These are phyloP conservation scores for Amoebophrya sp. DNA, from an alignment of 169 alveolate genomes.

Conservation along the genomic window DNA sequence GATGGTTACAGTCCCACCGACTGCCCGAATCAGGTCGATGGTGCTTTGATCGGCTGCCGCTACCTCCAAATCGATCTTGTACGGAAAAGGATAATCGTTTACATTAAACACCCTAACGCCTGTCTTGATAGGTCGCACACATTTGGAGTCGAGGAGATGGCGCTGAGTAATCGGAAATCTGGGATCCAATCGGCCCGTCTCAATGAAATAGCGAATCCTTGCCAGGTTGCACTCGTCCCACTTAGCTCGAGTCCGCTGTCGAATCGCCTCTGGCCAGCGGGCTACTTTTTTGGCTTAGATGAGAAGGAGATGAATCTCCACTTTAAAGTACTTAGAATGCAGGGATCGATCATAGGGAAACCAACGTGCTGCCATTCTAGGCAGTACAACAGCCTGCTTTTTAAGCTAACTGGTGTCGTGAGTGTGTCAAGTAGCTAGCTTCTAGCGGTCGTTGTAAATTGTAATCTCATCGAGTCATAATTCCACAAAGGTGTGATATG, in stretches of 20 bases:
- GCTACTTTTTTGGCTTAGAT: no score
- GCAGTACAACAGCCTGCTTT: no score
- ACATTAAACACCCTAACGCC: conserved; percentile 72
- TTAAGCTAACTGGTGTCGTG: no score
- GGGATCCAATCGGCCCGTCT: conserved; percentile 67
- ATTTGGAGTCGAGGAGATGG: conserved; percentile 69
- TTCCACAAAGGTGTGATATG: no score
- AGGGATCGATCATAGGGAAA: no score
- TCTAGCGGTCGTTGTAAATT: no score
- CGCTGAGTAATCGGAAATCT: conserved; percentile 74
- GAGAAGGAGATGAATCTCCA: no score
- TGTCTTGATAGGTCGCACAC: conserved; percentile 57
- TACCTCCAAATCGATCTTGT: conserved; percentile 69
- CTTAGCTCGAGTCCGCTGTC: not conserved
- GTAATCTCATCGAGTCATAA: no score
- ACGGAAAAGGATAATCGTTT: conserved; percentile 78
- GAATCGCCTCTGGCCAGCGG: not conserved
- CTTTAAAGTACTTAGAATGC: no score
- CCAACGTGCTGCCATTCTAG: no score
- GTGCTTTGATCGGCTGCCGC: conserved; percentile 76
- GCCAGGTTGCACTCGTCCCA: conserved; percentile 52
- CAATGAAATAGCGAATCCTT: conserved; percentile 68
- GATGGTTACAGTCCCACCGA: conserved; percentile 70
- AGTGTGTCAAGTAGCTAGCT: no score
- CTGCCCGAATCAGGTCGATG: conserved; percentile 63